These are phyloP conservation scores for Anthostomella pinea DNA, from an alignment of 2,329 filamentous ascomycete species.

Conservation along the genomic window DNA sequence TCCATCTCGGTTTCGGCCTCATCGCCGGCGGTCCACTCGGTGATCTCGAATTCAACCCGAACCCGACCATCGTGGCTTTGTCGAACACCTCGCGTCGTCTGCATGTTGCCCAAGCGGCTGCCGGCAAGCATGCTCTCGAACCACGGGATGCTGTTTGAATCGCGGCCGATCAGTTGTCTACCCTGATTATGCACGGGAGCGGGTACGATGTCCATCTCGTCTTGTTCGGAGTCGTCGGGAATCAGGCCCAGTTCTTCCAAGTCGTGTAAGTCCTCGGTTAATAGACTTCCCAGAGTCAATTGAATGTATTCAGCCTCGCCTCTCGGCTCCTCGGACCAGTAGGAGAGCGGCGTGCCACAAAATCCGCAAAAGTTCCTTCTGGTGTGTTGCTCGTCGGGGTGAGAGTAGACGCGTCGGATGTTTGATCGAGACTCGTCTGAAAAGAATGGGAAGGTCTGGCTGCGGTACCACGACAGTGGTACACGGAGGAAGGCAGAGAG, in stretches of 20 bases:
- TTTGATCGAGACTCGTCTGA: slow-evolving; percentile 69
- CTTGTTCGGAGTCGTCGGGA: slow-evolving; percentile 41
- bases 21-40: slow-evolving; percentile 63
- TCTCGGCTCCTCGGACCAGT: slow-evolving; percentile 73
- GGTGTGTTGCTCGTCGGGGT: slow-evolving; percentile 53
- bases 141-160: slow-evolving; percentile 77
- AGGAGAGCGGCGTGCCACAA: slow-evolving; percentile 81
- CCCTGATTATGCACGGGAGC: slow-evolving; percentile 31
- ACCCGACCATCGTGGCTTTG: slow-evolving; percentile 60
- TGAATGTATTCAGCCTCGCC: slow-evolving; percentile 76
- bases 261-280: slow-evolving; percentile 65
- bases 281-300: slow-evolving; percentile 75
- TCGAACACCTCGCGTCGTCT: slow-evolving; percentile 55
- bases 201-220: slow-evolving; percentile 24
- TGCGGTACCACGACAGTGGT: slow-evolving; percentile 77
- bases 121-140: slow-evolving; percentile 80
- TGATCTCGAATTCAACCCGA: slow-evolving; percentile 78
- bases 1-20: no score
- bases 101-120: slow-evolving; percentile 67
- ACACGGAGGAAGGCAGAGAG: slow-evolving; percentile 80
- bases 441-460: slow-evolving; percentile 70
- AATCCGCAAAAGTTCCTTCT: slow-evolving; percentile 86
- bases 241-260: slow-evolving; percentile 75
- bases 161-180: slow-evolving; percentile 40
- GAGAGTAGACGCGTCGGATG: slow-evolving; percentile 67